phyloP scores from a whole-genome alignment of 768 basidiomycete genomes.

The Mycena olivaceomarginata region DNA sequence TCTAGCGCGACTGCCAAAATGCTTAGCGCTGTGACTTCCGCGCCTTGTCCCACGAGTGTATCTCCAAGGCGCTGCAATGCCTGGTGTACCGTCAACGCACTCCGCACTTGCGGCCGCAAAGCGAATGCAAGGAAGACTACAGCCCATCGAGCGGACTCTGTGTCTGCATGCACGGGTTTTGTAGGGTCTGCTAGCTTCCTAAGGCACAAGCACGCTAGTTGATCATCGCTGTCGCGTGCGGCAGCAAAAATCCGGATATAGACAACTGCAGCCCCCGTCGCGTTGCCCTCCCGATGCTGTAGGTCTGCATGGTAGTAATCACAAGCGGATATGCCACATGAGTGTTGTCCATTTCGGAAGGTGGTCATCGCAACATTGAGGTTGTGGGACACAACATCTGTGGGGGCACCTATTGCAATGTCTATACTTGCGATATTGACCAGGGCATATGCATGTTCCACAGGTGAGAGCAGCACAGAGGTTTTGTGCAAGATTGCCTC shows the following conservation, averaged over 20 bases:
- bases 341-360: no score
- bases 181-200: no score
- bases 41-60: neutral
- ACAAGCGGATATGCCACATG: no score
- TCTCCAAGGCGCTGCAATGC: neutral
- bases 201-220: no score
- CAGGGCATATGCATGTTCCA: neutral
- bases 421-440: neutral
- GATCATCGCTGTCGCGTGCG: no score
- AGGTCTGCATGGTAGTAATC: neutral
- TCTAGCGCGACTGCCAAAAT: constrained; percentile 1
- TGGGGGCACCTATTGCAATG: neutral
- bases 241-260: no score
- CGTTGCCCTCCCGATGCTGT: neutral
- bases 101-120: no score
- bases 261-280: neutral
- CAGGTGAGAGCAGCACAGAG: neutral
- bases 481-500: neutral
- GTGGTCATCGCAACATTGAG: no score
- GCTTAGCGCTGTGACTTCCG: neutral
- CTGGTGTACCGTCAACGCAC: no score
- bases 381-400: neutral
- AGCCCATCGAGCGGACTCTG: no score
- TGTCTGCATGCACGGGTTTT: no score
- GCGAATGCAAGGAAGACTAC: neutral